Percentiles rank a stretch among this genome's conserved stretches.
phyloP scores from a whole-genome alignment of 441 rosid genomes.

The Daphne laureola region DNA sequence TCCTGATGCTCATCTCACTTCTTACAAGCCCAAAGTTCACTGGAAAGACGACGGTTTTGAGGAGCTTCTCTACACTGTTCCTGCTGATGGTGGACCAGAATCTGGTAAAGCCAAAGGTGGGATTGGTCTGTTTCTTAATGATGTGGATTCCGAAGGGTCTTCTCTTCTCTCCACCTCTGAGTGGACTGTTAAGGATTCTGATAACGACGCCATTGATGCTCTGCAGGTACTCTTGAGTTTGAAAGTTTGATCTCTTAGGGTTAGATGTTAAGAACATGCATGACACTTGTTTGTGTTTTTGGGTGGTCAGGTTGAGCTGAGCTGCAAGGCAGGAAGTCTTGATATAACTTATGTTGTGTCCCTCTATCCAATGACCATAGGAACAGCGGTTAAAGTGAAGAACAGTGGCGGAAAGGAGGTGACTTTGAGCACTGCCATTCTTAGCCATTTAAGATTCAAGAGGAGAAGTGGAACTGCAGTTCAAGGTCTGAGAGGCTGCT shows the following conservation, averaged over 20 bases:
- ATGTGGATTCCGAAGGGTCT: slow-evolving; percentile 43
- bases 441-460: slow-evolving; percentile 67
- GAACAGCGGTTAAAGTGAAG: slow-evolving; percentile 65
- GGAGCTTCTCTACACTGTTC: slow-evolving; percentile 71
- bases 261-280: neutral
- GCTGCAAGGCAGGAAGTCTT: slow-evolving; percentile 49
- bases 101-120: slow-evolving; percentile 49
- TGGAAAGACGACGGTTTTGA: slow-evolving; percentile 88
- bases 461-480: slow-evolving; percentile 53
- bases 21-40: slow-evolving; percentile 75
- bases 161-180: slow-evolving; percentile 40
- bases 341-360: slow-evolving; percentile 62
- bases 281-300: neutral
- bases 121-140: slow-evolving; percentile 61
- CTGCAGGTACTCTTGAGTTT: slow-evolving; percentile 55
- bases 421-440: slow-evolving; percentile 56
- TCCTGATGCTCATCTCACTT: slow-evolving; percentile 71
- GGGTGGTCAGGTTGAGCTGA: slow-evolving; percentile 61
- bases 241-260: neutral
- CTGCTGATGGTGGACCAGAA: slow-evolving; percentile 30
- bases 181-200: slow-evolving; percentile 77
- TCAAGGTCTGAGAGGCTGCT: slow-evolving; percentile 58
- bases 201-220: slow-evolving; percentile 90
- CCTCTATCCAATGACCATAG: slow-evolving; percentile 67
- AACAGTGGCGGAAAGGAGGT: slow-evolving; percentile 75